Conservation (phyloP, 345 rosid genomes). For the Syzygium aromaticum region DNA sequence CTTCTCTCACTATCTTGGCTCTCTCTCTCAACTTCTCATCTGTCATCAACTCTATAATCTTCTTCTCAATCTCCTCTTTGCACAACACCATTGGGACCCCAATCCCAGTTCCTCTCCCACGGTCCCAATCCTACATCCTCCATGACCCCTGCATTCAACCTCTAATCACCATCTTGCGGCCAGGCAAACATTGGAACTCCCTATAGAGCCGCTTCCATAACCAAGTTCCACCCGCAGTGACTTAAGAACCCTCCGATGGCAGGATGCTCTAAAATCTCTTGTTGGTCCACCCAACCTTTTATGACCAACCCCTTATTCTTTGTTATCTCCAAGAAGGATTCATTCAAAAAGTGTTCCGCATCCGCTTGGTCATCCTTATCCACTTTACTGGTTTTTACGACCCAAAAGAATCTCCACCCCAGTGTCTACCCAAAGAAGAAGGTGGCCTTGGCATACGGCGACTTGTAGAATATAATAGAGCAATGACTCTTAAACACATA, state of each 20-base stretch:
- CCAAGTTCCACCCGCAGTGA: constrained; percentile 12
- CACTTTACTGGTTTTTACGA: constrained; percentile 14
- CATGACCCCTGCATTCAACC: constrained; percentile 18
- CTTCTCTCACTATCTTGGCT: constrained; percentile 14
- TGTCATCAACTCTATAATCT: constrained; percentile 19
- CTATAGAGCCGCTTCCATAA: constrained; percentile 25
- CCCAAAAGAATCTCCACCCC: constrained; percentile 31
- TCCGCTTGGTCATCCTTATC: constrained; percentile 33
- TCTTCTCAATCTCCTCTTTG: constrained; percentile 24
- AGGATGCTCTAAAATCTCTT: constrained; percentile 17
- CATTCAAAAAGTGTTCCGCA: constrained; percentile 15
- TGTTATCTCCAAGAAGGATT: constrained; percentile 2
- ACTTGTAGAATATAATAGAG: too few species aligned
- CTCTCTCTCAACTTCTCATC: constrained; percentile 4
- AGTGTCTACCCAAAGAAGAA: too few species aligned
- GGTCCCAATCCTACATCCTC: constrained; percentile 19
- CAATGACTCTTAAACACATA: too few species aligned
- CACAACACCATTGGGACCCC: constrained; percentile 9
- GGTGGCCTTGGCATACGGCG: too few species aligned
- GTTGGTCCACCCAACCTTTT: constrained; percentile 15
- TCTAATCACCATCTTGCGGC: constrained; percentile 35
- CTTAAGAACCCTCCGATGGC: constrained; percentile 27
- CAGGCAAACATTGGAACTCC: constrained; percentile 28
- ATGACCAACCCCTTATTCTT: constrained; percentile 15
- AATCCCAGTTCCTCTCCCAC: constrained; percentile 18